Conservation (phyloP, 495 filamentous ascomycete genomes). For the Xylaria grammica region DNA sequence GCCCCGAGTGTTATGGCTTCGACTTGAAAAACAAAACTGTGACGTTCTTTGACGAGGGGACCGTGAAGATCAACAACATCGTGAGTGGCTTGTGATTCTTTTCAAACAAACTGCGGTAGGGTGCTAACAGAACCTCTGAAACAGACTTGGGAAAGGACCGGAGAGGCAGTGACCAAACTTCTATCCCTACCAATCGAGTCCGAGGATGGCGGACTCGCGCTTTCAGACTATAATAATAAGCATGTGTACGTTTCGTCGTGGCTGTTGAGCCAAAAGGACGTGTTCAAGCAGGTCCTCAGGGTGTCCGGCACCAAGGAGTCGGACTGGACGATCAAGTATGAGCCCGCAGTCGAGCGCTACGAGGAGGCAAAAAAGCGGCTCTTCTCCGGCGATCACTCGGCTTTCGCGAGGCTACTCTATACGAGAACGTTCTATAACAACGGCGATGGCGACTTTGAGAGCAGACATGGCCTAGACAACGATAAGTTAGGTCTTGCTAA, state of each 20-base stretch:
- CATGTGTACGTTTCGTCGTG: slow-evolving; percentile 51
- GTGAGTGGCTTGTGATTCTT: slow-evolving; percentile 20
- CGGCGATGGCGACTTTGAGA: slow-evolving; percentile 50
- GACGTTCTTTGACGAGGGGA: slow-evolving; percentile 41
- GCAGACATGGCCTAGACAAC: slow-evolving; percentile 49
- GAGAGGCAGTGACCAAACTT: slow-evolving; percentile 41
- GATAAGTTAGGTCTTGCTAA: slow-evolving; percentile 55
- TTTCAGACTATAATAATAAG: slow-evolving; percentile 48
- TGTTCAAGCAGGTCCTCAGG: slow-evolving; percentile 52
- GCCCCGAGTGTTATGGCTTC: slow-evolving; percentile 35
- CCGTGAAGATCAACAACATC: slow-evolving; percentile 40
- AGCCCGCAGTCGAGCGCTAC: slow-evolving; percentile 50
- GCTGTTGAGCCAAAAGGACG: slow-evolving; percentile 49
- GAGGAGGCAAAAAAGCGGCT: slow-evolving; percentile 45
- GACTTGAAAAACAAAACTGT: slow-evolving; percentile 36
- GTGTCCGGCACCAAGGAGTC: slow-evolving; percentile 55
- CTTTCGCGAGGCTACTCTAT: slow-evolving; percentile 59
- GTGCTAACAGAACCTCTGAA: slow-evolving; percentile 14
- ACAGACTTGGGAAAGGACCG: slow-evolving; percentile 47
- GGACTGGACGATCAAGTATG: slow-evolving; percentile 62
- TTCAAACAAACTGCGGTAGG: neutral
- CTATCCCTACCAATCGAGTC: slow-evolving; percentile 46
- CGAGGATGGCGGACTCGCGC: slow-evolving; percentile 43
- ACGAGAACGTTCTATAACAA: slow-evolving; percentile 56
- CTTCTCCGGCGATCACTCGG: slow-evolving; percentile 38